Evolutionary conservation across 805 yeast species (phyloP).

Genomic region (Torulaspora quercuum): DNA sequence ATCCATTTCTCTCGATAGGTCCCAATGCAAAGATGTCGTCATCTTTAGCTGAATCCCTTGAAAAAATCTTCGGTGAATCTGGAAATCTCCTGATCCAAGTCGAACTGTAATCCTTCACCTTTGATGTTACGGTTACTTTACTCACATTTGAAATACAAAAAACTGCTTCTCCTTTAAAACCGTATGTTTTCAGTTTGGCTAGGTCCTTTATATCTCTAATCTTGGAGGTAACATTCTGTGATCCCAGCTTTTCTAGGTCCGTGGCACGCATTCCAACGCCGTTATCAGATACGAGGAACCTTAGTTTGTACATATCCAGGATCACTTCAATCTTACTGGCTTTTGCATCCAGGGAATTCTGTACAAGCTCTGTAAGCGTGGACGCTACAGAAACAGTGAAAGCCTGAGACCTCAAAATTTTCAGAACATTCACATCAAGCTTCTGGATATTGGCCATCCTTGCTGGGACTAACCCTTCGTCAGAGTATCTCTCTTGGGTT

Average conservation of each 20-base stretch:
- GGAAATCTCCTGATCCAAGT: conserved; percentile 29
- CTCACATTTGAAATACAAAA: conserved; percentile 50
- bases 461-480: not conserved
- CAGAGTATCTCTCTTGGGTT: too few relatives aligned
- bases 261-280: conserved; percentile 62
- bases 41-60: not conserved
- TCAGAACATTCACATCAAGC: conserved; percentile 18
- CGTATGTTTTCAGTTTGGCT: conserved; percentile 44
- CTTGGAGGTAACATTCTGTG: conserved; percentile 56
- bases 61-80: conserved; percentile 10
- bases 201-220: conserved; percentile 40
- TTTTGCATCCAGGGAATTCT: conserved; percentile 54
- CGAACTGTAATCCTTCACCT: conserved; percentile 31
- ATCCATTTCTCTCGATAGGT: conserved; percentile 4
- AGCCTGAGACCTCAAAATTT: conserved; percentile 36
- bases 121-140: conserved; percentile 48
- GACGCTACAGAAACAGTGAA: conserved; percentile 38
- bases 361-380: conserved; percentile 49
- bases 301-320: conserved; percentile 37
- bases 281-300: conserved; percentile 54
- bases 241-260: conserved; percentile 48
- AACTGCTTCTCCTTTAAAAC: conserved; percentile 74
- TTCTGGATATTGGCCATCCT: conserved; percentile 20
- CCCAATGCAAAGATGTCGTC: conserved; percentile 3
- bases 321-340: conserved; percentile 41